These are phyloP conservation scores for Solanum chilense DNA, from an alignment of 257 asterid genomes.

Conservation along the genomic window DNA sequence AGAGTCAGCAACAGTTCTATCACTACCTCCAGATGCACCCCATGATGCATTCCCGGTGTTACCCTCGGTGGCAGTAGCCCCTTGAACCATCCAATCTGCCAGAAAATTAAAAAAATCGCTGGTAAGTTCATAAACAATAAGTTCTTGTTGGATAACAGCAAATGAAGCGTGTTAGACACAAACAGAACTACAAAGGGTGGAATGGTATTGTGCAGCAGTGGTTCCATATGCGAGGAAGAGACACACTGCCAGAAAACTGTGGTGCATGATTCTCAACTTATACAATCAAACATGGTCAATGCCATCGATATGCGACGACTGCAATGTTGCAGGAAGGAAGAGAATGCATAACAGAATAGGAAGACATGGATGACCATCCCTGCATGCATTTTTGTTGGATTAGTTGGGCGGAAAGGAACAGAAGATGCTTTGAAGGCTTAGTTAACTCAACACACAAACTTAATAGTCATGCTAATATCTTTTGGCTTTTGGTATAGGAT, in stretches of 20 bases:
- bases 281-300: not conserved
- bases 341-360: not conserved
- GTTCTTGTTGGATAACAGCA: not conserved
- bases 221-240: not conserved
- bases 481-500: not conserved
- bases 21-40: conserved; percentile 53
- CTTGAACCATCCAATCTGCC: conserved; percentile 2
- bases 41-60: conserved; percentile 24
- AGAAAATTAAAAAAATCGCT: not conserved
- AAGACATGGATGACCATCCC: not conserved
- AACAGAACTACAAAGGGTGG: not conserved
- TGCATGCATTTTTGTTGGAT: not conserved
- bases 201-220: not conserved
- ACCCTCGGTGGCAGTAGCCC: not conserved
- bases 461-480: not conserved
- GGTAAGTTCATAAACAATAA: not conserved
- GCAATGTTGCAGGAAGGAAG: not conserved
- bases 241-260: not conserved
- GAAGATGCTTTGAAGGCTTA: not conserved
- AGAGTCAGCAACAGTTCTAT: conserved; percentile 9
- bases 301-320: not conserved
- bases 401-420: not conserved
- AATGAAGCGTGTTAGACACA: not conserved
- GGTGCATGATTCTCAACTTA: not conserved
- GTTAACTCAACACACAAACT: not conserved